Evolutionary conservation across 176 grass and related monocot species (phyloP).

Genomic region (Oryza punctata): DNA sequence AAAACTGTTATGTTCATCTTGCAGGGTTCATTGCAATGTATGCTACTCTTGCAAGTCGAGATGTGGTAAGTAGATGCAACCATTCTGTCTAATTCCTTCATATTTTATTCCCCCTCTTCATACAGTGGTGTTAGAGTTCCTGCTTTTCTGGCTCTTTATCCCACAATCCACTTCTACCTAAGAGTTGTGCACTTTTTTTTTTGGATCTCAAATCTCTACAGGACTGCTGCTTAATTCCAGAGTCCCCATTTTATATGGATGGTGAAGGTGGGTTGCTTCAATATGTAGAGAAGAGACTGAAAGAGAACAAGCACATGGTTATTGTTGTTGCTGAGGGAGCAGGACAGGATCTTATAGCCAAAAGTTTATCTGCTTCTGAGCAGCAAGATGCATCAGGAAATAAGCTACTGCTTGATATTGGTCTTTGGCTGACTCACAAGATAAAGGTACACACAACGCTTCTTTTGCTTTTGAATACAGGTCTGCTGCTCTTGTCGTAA

Average conservation of each 20-base stretch:
- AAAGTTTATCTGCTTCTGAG: slow-evolving; percentile 54
- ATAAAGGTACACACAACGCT: slow-evolving; percentile 59
- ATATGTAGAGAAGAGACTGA: slow-evolving; percentile 79
- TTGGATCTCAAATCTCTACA: slow-evolving; percentile 30
- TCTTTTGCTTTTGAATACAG: not conserved
- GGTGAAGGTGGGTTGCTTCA: slow-evolving; percentile 90
- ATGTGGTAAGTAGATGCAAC: slow-evolving; percentile 70
- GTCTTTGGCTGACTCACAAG: slow-evolving; percentile 87
- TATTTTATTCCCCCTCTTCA: not conserved
- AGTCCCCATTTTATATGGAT: slow-evolving; percentile 95
- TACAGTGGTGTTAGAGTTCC: not conserved
- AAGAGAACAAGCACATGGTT: slow-evolving; percentile 96
- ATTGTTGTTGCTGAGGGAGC: slow-evolving; percentile 95
- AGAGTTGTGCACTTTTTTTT: not conserved
- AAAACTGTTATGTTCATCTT: slow-evolving; percentile 11
- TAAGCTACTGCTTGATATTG: slow-evolving; percentile 86
- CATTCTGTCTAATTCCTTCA: not conserved
- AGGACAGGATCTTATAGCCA: slow-evolving; percentile 88
- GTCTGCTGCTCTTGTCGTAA: slow-evolving; percentile 10
- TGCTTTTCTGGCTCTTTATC: slow-evolving; percentile 9
- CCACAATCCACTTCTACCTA: not conserved
- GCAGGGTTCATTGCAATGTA: slow-evolving; percentile 97
- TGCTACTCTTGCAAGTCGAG: slow-evolving; percentile 92
- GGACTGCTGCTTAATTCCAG: slow-evolving; percentile 98
- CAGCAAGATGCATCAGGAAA: slow-evolving; percentile 92